These are phyloP conservation scores for Ogataea ganodermae DNA, from an alignment of 805 yeast genomes.

Conservation along the genomic window DNA sequence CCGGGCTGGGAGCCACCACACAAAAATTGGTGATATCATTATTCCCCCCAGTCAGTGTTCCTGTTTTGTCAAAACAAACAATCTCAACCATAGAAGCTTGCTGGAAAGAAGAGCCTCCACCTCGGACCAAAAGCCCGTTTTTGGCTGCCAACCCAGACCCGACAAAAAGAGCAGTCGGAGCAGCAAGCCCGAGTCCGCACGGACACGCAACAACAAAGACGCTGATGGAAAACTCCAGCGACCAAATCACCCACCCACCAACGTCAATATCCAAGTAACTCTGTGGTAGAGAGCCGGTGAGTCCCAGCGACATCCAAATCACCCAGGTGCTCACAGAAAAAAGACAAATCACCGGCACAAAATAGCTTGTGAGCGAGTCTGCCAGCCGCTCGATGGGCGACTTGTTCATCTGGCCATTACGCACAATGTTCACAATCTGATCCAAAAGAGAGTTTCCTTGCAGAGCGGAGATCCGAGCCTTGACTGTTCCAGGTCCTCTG, in stretches of 20 bases:
- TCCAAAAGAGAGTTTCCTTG: constrained; percentile 69
- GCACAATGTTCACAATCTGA: constrained; percentile 66
- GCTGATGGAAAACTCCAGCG: constrained; percentile 73
- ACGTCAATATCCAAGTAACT: constrained; percentile 60
- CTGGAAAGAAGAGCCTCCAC: constrained; percentile 83
- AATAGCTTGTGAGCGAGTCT: constrained; percentile 65
- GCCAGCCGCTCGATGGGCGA: constrained; percentile 77
- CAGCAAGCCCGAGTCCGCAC: constrained; percentile 83
- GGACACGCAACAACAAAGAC: constrained; percentile 87
- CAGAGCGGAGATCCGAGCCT: constrained; percentile 56
- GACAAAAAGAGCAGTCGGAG: constrained; percentile 80
- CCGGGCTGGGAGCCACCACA: constrained; percentile 24
- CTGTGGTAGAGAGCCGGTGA: constrained; percentile 53
- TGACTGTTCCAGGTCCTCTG: constrained; percentile 53
- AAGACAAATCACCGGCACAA: constrained; percentile 68
- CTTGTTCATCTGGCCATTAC: constrained; percentile 70
- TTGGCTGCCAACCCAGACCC: constrained; percentile 81
- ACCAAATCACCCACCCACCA: constrained; percentile 80
- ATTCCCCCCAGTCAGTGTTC: constrained; percentile 68
- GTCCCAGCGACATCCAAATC: constrained; percentile 65
- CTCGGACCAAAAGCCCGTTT: constrained; percentile 71
- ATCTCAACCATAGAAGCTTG: constrained; percentile 66
- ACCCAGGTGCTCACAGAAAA: constrained; percentile 67
- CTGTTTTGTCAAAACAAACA: constrained; percentile 78
- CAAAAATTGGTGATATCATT: constrained; percentile 55